Base-by-base conservation (phyloP, 2,329 filamentous ascomycete species). In the Pezicula carpinea region DNA sequence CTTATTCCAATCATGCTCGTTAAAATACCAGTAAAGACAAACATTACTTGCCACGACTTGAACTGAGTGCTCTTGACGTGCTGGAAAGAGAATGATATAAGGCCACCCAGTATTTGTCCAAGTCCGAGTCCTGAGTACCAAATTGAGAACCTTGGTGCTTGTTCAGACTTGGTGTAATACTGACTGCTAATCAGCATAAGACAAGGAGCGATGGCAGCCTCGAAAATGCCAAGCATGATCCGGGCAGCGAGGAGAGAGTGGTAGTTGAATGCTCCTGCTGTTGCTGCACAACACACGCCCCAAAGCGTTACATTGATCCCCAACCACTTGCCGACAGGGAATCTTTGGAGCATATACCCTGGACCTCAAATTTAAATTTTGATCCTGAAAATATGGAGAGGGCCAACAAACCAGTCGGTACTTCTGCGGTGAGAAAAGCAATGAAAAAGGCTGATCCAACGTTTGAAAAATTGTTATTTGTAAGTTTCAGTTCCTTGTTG, bases 381-480 rank as follows among this genome's bases (percentile, higher is more conserved):
- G n/a, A 2, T 21, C 3, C 7, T 2, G 11, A 35, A 19, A 10
- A 7, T n/a, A 17, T 1, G 7, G 18, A 5, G 11, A 17, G 7
- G 23, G 8, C 18, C 4, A 15, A 61, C 64, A 50, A 57, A 77
- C 78, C 76, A 48, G 81, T 80, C 8, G 79, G 79, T 3, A 83
- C 64, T 60, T 83, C 80, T 23, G 78, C 79, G 49, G 76, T 68
- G 1, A 80, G 64, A 45, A 80, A 75, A 4, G 77, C 80, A 35
- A 85, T 79, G 55, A 81, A 85, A 55, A 85, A 77, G 22, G 77
- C 75, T 0, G 79, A 82, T 3, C 79, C 79, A 15, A 80, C 63
- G 62, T 80, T 80, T 40, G 76, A 77, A 60, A 84, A 85, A 41
- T 85, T 72, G 50, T 84, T 82, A 15, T 75, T 76, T 11, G 64